These are phyloP conservation scores for Talaromyces stipitatus DNA, from an alignment of 495 filamentous ascomycete species.

Conservation along the genomic window DNA sequence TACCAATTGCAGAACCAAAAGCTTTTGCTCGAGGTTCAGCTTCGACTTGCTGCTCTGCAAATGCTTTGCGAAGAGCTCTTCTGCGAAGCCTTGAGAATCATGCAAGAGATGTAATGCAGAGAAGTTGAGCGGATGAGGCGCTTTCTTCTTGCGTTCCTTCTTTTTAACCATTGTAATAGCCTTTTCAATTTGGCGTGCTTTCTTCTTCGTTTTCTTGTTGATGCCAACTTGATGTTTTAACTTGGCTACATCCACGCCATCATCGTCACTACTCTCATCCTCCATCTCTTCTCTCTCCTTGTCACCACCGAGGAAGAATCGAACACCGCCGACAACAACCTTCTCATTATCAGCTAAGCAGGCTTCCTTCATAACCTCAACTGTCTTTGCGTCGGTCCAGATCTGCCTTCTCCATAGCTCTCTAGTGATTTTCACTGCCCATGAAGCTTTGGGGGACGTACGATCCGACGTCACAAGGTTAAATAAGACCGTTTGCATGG, in stretches of 20 bases:
- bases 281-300: constrained; percentile 88
- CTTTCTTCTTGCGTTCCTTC: constrained; percentile 80
- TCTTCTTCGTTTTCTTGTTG: constrained; percentile 94
- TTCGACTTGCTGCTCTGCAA: constrained; percentile 79
- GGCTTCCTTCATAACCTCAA: constrained; percentile 92
- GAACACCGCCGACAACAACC: constrained; percentile 75
- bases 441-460: constrained; percentile 75
- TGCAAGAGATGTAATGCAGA: constrained; percentile 94
- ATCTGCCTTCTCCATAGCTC: constrained; percentile 85
- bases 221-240: constrained; percentile 78
- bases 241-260: constrained; percentile 68
- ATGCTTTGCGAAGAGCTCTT: constrained; percentile 84
- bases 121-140: constrained; percentile 86
- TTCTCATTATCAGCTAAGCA: constrained; percentile 78
- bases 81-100: constrained; percentile 92
- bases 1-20: constrained; percentile 80
- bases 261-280: constrained; percentile 78
- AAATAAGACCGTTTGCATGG: constrained; percentile 85
- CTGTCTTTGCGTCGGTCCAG: constrained; percentile 81
- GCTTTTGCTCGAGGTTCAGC: constrained; percentile 83
- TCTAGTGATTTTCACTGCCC: constrained; percentile 85
- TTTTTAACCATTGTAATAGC: constrained; percentile 70
- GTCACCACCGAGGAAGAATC: constrained; percentile 94
- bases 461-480: constrained; percentile 83
- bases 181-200: constrained; percentile 66